Conservation (phyloP, 139 green algal species). For the Coccomyxa sp. region DNA sequence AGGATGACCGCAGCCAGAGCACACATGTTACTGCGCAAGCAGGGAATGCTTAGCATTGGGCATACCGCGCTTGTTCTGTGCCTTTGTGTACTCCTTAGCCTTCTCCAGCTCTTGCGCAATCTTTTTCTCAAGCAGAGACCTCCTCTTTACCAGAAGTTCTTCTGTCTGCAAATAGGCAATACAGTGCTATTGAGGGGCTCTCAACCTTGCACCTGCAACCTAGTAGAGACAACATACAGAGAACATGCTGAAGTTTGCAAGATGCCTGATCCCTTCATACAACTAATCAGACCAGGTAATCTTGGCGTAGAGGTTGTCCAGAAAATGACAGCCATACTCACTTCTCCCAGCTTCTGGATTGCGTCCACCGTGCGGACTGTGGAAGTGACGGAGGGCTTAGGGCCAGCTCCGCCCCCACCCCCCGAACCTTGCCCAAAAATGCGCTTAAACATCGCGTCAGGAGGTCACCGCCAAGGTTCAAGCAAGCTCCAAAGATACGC, state of each 20-base stretch:
- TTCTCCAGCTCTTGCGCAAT: constrained; percentile 76
- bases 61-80: constrained; percentile 82
- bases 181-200: not conserved
- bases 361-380: constrained; percentile 34
- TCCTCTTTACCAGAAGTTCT: constrained; percentile 89
- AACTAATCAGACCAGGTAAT: not conserved
- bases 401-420: constrained; percentile 8
- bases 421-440: constrained; percentile 38
- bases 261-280: not conserved
- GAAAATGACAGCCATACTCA: not conserved
- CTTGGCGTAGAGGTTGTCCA: too few species aligned
- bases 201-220: not conserved
- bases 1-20: too few species aligned
- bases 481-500: too few species aligned
- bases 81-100: constrained; percentile 70
- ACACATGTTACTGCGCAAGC: not conserved
- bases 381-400: not conserved
- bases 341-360: constrained; percentile 52
- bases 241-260: not conserved
- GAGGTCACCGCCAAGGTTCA: too few species aligned
- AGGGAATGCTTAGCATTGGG: not conserved
- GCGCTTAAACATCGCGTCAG: constrained; percentile 40
- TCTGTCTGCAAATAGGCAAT: constrained; percentile 56
- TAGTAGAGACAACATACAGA: not conserved
- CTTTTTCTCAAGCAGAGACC: constrained; percentile 81